A percentile compares a stretch with the other conserved stretches of the same genome.
These are phyloP conservation scores for Chytridiales sp. DNA, from an alignment of 371 early-diverging fungal species.

Conservation along the genomic window DNA sequence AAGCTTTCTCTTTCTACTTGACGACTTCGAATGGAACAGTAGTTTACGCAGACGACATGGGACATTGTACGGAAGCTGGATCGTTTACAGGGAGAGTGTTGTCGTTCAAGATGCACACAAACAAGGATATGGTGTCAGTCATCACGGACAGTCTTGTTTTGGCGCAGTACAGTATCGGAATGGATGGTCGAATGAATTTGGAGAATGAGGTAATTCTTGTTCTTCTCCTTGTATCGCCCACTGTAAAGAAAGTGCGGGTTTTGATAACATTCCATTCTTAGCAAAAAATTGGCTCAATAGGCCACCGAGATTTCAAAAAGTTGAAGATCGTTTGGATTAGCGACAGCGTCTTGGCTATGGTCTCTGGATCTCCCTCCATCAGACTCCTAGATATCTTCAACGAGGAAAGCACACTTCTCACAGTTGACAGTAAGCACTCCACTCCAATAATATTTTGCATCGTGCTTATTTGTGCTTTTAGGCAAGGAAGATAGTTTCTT, in stretches of 20 bases:
- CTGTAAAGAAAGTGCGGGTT: no score
- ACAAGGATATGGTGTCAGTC: conserved; percentile 28
- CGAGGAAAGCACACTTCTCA: conserved; percentile 40
- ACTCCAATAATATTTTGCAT: background rate
- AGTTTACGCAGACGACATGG: conserved; percentile 52
- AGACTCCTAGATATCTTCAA: conserved; percentile 27
- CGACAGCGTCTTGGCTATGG: conserved; percentile 24
- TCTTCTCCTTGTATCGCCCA: no score
- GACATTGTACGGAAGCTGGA: conserved; percentile 41
- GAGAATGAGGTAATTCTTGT: conserved; percentile 25
- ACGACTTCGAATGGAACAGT: conserved; percentile 32
- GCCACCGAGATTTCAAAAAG: conserved; percentile 16
- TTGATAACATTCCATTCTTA: no score
- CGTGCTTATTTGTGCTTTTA: conserved; percentile 5
- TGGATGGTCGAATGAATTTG: conserved; percentile 43
- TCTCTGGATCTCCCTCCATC: conserved; percentile 21
- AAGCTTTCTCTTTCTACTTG: conserved; percentile 43
- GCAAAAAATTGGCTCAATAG: conserved; percentile 42
- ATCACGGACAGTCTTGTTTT: conserved; percentile 37
- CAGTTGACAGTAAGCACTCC: conserved; percentile 21
- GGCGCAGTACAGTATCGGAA: conserved; percentile 28
- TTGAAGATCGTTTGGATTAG: conserved; percentile 34
- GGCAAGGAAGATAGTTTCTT: conserved; percentile 24
- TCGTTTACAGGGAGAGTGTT: conserved; percentile 15
- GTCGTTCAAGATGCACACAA: conserved; percentile 31